Percentiles rank a stretch among this genome's conserved stretches.
phyloP scores from a whole-genome alignment of 805 yeast species.

The Suhomyces faveliae region DNA sequence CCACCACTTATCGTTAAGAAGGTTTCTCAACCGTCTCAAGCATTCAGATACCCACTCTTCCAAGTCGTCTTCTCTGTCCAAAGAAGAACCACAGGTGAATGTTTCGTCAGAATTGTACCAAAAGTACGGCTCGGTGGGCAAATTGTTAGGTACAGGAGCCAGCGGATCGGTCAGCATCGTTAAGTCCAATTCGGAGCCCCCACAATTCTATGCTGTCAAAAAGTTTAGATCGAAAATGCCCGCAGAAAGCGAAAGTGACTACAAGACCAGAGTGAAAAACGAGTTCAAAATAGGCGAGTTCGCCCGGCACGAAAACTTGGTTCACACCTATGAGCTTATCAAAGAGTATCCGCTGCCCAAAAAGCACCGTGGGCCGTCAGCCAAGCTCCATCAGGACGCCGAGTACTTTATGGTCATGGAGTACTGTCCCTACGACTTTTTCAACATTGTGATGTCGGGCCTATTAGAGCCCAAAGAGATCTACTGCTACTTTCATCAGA shows the following conservation, averaged over 20 bases:
- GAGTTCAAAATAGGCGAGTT: slow-evolving; percentile 83
- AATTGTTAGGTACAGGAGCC: slow-evolving; percentile 85
- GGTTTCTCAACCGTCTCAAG: slow-evolving; percentile 53
- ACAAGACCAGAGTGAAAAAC: slow-evolving; percentile 72
- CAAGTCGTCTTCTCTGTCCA: not conserved
- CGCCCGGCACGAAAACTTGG: slow-evolving; percentile 69
- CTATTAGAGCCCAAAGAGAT: slow-evolving; percentile 68
- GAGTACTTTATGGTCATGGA: slow-evolving; percentile 81
- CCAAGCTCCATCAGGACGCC: slow-evolving; percentile 15
- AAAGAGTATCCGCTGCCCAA: slow-evolving; percentile 43
- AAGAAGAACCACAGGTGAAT: slow-evolving; percentile 4
- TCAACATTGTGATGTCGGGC: slow-evolving; percentile 89
- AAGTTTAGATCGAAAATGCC: slow-evolving; percentile 69
- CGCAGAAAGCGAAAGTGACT: slow-evolving; percentile 65
- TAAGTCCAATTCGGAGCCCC: slow-evolving; percentile 52
- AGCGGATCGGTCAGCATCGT: slow-evolving; percentile 90
- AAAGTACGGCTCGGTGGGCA: slow-evolving; percentile 70
- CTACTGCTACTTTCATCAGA: slow-evolving; percentile 80
- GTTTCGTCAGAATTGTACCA: slow-evolving; percentile 29
- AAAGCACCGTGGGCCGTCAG: slow-evolving; percentile 2
- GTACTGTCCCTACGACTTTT: slow-evolving; percentile 87
- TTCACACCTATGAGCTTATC: slow-evolving; percentile 77
- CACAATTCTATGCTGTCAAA: slow-evolving; percentile 75
- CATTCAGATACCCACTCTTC: slow-evolving; percentile 15
- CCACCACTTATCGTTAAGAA: slow-evolving; percentile 38